Base-by-base conservation (phyloP, 2,329 filamentous ascomycete species). In the Ophiostoma triangulosporum region DNA sequence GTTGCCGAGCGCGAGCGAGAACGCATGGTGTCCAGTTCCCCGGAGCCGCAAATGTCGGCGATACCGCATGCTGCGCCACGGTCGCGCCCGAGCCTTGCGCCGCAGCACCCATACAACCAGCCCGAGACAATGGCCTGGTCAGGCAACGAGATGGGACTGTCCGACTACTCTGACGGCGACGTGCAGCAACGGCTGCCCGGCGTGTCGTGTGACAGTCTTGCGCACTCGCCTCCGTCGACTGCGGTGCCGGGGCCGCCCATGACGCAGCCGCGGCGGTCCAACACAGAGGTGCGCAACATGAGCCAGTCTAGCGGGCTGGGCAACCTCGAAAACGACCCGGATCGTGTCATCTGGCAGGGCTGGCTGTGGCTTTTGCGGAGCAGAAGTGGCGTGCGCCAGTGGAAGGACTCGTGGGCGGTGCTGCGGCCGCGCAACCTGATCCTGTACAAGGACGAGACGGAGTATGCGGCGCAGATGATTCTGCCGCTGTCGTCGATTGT, bases 331-430 rank as follows among this genome's bases (percentile, higher is more conserved):
- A 56, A 24, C 0, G 88, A 93, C 58, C 82, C 84, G 1, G 90
- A 95, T 65, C 84, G 90, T 26, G 84, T 97, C n/a, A 78, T 97
- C 45, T 95, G 87, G 77, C 89, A 97, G 64, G 90, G 91, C 51
- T 90, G 88, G 75, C 78, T 97, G 31, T 86, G 87, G 66, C 81
- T 88, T 57, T 77, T 96, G 54, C 88, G 87, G 62, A 86, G 83
- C 57, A 90, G 88, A 62, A 77, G 84, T 22, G 88, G 89, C 8
- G 74, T 98, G 53, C 82, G 86, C 48, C 86, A 95, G 63, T 98
- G 93, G 93, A 96, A 95, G 73, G 84, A 88, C 61, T 77, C 89
- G 56, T 97, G 93, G 93, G 86, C 85, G 12, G 93, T 97, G 0
- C 76, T 98, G 51, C 86, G 93, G 31, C 84, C 88, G 1, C 83